Evolutionary conservation across 106 monocot species (phyloP).

Genomic region (Dioscorea alata): DNA sequence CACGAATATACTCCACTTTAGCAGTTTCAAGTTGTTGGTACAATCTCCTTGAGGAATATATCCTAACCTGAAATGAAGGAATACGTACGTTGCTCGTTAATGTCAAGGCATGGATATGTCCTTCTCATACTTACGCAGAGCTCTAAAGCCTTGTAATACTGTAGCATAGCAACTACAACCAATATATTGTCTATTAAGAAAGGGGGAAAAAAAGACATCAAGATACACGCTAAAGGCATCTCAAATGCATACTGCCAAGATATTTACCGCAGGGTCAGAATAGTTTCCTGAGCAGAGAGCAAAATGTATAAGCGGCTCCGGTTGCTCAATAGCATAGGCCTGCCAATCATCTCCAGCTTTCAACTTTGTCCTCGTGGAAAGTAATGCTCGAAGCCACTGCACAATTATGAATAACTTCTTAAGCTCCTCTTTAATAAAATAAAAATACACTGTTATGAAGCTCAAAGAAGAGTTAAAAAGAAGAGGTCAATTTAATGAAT

Average conservation of each 20-base stretch:
- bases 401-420: slow-evolving; percentile 3
- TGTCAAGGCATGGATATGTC: too few species aligned
- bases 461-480: too few species aligned
- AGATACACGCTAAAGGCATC: too few species aligned
- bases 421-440: background rate
- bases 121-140: too few species aligned
- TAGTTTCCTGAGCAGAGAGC: slow-evolving; percentile 50
- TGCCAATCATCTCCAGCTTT: slow-evolving; percentile 46
- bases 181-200: too few species aligned
- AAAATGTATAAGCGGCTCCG: slow-evolving; percentile 60
- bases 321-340: slow-evolving; percentile 31
- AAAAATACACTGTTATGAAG: too few species aligned
- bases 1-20: slow-evolving; percentile 67
- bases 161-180: too few species aligned
- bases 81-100: too few species aligned
- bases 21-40: slow-evolving; percentile 53
- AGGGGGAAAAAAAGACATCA: too few species aligned
- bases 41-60: slow-evolving; percentile 40
- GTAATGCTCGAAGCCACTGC: slow-evolving; percentile 51
- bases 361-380: slow-evolving; percentile 31
- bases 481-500: too few species aligned
- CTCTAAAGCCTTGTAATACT: too few species aligned
- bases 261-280: slow-evolving; percentile 37
- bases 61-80: slow-evolving; percentile 39
- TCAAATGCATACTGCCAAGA: background rate